Evolutionary conservation across 495 filamentous ascomycete species (phyloP), one percentile per base, ranked within the genome.

Genomic region (Hypoxylon fuscum): DNA sequence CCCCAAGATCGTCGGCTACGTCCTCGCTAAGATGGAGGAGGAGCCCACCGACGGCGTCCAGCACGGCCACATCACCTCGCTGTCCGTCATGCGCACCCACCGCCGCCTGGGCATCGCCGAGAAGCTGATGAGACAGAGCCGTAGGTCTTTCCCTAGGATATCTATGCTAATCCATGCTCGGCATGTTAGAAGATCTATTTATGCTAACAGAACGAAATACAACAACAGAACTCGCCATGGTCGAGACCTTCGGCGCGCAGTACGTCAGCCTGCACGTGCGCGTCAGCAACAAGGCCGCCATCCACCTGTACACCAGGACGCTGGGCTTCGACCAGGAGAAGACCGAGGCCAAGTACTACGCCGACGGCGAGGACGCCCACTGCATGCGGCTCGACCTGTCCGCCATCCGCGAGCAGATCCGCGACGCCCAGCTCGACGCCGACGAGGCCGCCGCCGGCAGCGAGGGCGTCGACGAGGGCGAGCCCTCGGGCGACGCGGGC

Each of bases 1-100:
- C 53, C 95, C 95, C 34, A 93, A 96, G 78, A 96, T 98, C 40
- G 95, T 98, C n/a, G 95, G 95, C 59, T 98, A 98, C 76, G 95
- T 98, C 12, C 87, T 98, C 21, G 94, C 95, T 34, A 98, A 98
- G 83, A 98, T 98, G 96, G 95, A 98, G 75, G 95, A 98, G 79
- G 95, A 98, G 77, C 95, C 95, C 1, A 70, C 87, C 56, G 93
- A 98, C 75, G 92, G 92, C 27, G 79, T 96, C 52, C 90, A 88
- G 72, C 95, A 97, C 81, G 95, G 95, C 17, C 95, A 98, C 77
- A 98, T 98, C 75, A 98, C 95, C 2, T 90, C 85, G 74, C 76
- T 98, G 60, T 93, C 88, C 75, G 95, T 98, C 20, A 98, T 98
- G 96, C 82, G 95, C 65, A 98, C 95, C 55, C 95, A 98, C 79